Base-by-base conservation (phyloP, 257 asterid genomes). In the Nicotiana obtusifolia region DNA sequence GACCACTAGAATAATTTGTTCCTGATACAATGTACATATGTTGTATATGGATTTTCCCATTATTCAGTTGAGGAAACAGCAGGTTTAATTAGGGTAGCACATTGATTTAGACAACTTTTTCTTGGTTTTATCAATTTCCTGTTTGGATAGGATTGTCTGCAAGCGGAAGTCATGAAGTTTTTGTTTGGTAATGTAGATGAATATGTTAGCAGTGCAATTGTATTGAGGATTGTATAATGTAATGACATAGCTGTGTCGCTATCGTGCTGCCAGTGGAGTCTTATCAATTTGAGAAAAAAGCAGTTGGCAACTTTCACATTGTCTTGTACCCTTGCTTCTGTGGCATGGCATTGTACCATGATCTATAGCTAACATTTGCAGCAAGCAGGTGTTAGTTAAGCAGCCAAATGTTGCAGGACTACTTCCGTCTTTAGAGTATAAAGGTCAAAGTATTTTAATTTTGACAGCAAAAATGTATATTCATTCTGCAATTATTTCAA, bases 11-110 rank as follows among this genome's bases (percentile, higher is more conserved):
- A 69, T 71, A 44, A 71, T 11, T 69, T 71, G 7, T 44, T 71
- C 78, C 14, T 69, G 77, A 44, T 73, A 47, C 79, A 47, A 10
- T 47, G 79, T 73, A 24, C 79, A 47, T 73, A 73, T 47, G 61
- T 14, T 73, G 79, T 47, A 73, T 73, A 17, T 67, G 52, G 16
- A 3, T 1, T 17, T 57, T 65, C 4, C 53, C 17, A 33, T 52
- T 28, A 67, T 67, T 33, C 53, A 33, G 28, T 17, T 67, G 28
- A 67, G 76, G 75, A 67, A 31, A 33, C 52, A 17, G 17, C 76
- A 67, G 16, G 76, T 19, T 9, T 67, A 17, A 19, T 67, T 17
- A 33, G 28, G n/a, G 4, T 9, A 8, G 8, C 53, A 47, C 61
- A 73, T 73, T 73, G 61, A 73, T 24, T 47, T 26, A 71, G 59